Evolutionary conservation across 768 basidiomycete genomes (phyloP).

Genomic region (Exsudoporus frostii): DNA sequence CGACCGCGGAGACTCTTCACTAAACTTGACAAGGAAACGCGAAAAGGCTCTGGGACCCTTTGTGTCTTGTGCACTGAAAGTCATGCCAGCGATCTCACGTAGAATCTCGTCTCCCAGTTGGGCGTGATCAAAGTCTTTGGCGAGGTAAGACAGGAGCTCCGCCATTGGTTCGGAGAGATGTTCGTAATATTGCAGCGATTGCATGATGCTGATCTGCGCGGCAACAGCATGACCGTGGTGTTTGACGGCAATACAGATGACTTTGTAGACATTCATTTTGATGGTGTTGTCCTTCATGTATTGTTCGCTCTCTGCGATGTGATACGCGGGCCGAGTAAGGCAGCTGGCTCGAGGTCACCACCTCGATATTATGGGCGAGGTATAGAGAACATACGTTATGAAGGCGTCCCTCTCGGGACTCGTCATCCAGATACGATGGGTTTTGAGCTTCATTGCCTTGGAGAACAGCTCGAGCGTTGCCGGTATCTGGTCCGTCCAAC

Average conservation of each 20-base stretch:
- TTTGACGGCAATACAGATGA: constrained; percentile 90
- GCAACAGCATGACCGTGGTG: constrained; percentile 80
- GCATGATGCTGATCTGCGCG: constrained; percentile 88
- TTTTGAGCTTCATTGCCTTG: constrained; percentile 64
- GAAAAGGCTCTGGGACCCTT: constrained; percentile 88
- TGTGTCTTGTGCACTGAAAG: constrained; percentile 75
- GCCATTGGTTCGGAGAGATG: constrained; percentile 95
- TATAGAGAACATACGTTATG: constrained; percentile 47
- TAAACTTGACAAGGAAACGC: constrained; percentile 75
- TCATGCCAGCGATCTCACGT: constrained; percentile 78
- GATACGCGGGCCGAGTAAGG: constrained; percentile 83
- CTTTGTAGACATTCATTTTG: constrained; percentile 75
- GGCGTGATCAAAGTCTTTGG: constrained; percentile 82
- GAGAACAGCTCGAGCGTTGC: constrained; percentile 64
- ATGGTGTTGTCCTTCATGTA: constrained; percentile 83
- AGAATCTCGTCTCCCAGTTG: constrained; percentile 91
- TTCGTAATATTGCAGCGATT: constrained; percentile 89
- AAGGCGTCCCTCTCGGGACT: constrained; percentile 84
- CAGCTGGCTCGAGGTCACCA: constrained; percentile 49
- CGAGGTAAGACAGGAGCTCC: constrained; percentile 75
- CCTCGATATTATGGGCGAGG: neutral
- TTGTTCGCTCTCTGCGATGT: constrained; percentile 78
- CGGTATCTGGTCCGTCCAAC: constrained; percentile 78
- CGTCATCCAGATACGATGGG: constrained; percentile 87
- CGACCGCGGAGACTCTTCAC: constrained; percentile 73